Base-by-base conservation (phyloP, 805 yeast species). In the Cephaloascus fragrans region DNA sequence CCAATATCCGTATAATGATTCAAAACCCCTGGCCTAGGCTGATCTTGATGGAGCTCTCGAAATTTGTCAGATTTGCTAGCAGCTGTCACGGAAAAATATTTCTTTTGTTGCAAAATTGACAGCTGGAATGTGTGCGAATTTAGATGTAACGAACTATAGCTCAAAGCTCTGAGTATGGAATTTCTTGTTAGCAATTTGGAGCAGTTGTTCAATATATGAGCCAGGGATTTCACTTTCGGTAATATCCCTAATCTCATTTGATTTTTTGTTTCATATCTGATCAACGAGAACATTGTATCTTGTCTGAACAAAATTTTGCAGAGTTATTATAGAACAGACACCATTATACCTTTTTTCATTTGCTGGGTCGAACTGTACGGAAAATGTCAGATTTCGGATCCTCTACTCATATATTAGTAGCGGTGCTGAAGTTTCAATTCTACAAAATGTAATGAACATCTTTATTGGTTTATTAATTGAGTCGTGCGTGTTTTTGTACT, bases 1-100 rank as follows among this genome's bases (percentile, higher is more conserved):
- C 38, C 18, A 2, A 43, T 39, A 34, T 44, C 49, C 1, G 49
- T 47, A 9, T 44, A 34, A 16, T 44, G 9, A 19, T 37, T 31
- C 35, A 36, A 41, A 2, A 42, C 16, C n/a, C 44, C 34, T 3
- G 40, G 37, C 14, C 34, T 29, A 0, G 48, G 35, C 1, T 44
- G 33, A 3, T 46, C 47, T 2, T 47, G 16, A 16, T 19, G 28
- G 14, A 5, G 35, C 43, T 8, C 18, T 40, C 23, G 17, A 26
- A 20, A n/a, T 40, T 18, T 9, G 39, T 14, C 20, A 28, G 20
- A 16, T 26, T 23, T 18, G 34, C 40, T 14, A 15, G 35, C 14
- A 18, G 18, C 39, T 40, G 16, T 19, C 6, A 20, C 19, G 5
- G 40, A 39, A 18, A 36, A 35, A 19, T 35, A 31, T 26, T 35